phyloP scores from a whole-genome alignment of 1,284 basidiomycete genomes.

The Fomitopsis palustris region DNA sequence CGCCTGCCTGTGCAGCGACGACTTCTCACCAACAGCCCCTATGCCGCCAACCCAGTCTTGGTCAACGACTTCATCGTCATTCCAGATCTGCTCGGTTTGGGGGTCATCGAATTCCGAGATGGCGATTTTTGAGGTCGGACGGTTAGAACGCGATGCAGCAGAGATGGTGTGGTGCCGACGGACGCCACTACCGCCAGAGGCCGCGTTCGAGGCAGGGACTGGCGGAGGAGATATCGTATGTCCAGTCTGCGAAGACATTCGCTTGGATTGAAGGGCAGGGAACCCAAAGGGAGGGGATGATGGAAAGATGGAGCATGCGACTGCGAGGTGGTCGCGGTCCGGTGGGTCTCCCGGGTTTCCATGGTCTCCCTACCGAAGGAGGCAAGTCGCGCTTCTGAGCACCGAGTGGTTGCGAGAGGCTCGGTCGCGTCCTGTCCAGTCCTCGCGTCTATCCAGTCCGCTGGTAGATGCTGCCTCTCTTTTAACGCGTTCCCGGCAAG shows the following conservation, averaged over 20 bases:
- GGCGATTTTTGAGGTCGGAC: conserved; percentile 54
- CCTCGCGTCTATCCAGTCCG: conserved; percentile 3
- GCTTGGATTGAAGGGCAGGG: not conserved
- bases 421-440: not conserved
- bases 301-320: conserved; percentile 1
- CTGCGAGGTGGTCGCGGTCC: not conserved
- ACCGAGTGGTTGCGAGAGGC: not conserved
- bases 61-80: conserved; percentile 74
- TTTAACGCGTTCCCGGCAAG: conserved; percentile 1
- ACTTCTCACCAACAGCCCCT: conserved; percentile 78
- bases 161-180: conserved; percentile 82
- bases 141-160: conserved; percentile 62
- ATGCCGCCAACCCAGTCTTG: conserved; percentile 77
- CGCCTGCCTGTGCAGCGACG: conserved; percentile 70
- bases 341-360: not conserved
- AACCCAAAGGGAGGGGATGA: not conserved
- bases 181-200: conserved; percentile 38
- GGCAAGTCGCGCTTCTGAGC: not conserved
- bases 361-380: not conserved
- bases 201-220: conserved; percentile 20
- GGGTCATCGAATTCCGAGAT: conserved; percentile 60
- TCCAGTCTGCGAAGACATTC: conserved; percentile 31
- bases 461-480: conserved; percentile 5
- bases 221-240: conserved; percentile 35
- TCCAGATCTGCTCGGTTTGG: conserved; percentile 59